A percentile compares a stretch with the other conserved stretches of the same genome.
Conservation (phyloP, 2,329 filamentous ascomycete species). For the Arthrobotrys megalospora region DNA sequence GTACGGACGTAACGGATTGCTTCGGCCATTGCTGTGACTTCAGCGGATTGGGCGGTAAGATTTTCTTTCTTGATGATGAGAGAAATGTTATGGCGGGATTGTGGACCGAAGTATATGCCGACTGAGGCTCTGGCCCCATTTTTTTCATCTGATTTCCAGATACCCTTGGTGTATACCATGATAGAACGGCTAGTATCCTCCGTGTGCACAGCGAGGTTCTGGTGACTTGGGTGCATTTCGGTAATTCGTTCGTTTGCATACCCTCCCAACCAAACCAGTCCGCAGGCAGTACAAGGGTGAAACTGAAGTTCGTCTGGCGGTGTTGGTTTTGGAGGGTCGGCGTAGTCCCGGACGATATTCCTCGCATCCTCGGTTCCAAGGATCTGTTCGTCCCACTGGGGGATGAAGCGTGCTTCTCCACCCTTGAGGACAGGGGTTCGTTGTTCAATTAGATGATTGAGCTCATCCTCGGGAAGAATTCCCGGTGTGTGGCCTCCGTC, state of each 20-base stretch:
- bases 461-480: too few species aligned
- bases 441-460: not conserved
- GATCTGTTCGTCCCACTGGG: constrained; percentile 13
- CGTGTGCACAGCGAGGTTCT: not conserved
- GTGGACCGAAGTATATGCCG: constrained; percentile 5
- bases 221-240: constrained; percentile 10
- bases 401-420: constrained; percentile 9
- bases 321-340: constrained; percentile 3
- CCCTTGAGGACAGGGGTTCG: not conserved
- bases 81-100: constrained; percentile 3
- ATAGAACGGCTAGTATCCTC: constrained; percentile 1
- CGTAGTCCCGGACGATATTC: not conserved
- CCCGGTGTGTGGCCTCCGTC: too few species aligned
- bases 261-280: not conserved
- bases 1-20: constrained; percentile 15
- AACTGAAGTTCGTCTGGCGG: not conserved
- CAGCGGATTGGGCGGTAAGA: not conserved
- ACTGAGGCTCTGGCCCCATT: not conserved
- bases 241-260: not conserved
- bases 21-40: constrained; percentile 12
- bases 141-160: not conserved
- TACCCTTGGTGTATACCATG: constrained; percentile 1
- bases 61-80: not conserved
- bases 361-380: not conserved
- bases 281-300: not conserved